phyloP scores from a whole-genome alignment of 75 land plant genomes.

The Pinus albicaulis region DNA sequence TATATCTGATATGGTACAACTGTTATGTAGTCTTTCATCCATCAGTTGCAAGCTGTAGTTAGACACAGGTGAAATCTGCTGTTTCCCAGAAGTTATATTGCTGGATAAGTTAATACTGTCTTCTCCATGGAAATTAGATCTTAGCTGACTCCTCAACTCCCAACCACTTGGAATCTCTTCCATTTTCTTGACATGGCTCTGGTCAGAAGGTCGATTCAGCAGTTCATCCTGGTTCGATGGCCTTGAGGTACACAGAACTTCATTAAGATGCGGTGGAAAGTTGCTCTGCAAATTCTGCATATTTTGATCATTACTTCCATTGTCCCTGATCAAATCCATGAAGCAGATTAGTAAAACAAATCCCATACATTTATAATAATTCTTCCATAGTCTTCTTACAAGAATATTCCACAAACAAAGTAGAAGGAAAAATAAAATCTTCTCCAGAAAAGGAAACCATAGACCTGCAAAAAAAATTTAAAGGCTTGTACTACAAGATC shows the following conservation, averaged over 20 bases:
- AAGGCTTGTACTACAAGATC: slow-evolving; percentile 6
- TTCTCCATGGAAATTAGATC: not conserved
- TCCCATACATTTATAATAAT: not conserved
- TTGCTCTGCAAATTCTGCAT: slow-evolving; percentile 11
- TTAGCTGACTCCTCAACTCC: slow-evolving; percentile 8
- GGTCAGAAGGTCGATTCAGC: not conserved
- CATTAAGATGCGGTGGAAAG: slow-evolving; percentile 4
- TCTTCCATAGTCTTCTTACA: not conserved
- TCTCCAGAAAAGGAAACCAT: not conserved
- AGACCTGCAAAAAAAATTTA: not conserved
- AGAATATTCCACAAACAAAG: not conserved
- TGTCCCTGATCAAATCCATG: not conserved
- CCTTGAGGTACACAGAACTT: slow-evolving; percentile 6
- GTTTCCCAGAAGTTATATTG: not conserved
- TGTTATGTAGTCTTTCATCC: not conserved
- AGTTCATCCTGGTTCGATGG: not conserved
- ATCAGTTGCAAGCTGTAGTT: not conserved
- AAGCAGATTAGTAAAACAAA: not conserved
- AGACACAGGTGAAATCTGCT: not conserved
- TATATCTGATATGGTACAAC: slow-evolving; percentile 4
- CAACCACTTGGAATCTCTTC: slow-evolving; percentile 2
- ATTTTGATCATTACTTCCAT: slow-evolving; percentile 5
- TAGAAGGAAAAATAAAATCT: not conserved
- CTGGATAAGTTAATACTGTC: slow-evolving; percentile 2
- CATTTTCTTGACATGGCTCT: slow-evolving; percentile 6